phyloP scores from a whole-genome alignment of 495 filamentous ascomycete species.

The Aspergillus biplanus region DNA sequence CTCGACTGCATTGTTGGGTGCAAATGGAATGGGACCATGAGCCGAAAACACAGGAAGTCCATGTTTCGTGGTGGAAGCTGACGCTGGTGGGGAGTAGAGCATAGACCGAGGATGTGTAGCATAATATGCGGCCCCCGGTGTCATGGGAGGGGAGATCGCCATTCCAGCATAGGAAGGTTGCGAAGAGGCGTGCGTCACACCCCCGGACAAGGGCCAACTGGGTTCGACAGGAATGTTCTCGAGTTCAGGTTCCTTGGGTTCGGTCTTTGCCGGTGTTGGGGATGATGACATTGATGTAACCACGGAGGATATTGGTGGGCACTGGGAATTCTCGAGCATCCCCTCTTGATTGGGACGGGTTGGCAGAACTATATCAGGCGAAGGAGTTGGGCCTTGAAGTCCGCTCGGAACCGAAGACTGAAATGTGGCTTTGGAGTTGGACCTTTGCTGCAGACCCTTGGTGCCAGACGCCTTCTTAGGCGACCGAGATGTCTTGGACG shows the following conservation, averaged over 20 bases:
- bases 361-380: neutral
- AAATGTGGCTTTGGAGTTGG: neutral
- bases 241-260: neutral
- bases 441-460: neutral
- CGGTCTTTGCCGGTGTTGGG: conserved; percentile 5
- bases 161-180: conserved; percentile 13
- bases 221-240: neutral
- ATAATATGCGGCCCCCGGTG: conserved; percentile 23
- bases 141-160: conserved; percentile 30
- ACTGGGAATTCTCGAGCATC: neutral
- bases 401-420: conserved; percentile 1
- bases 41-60: conserved; percentile 57
- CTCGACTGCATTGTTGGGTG: conserved; percentile 17
- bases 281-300: conserved; percentile 8
- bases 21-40: conserved; percentile 55
- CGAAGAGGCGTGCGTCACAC: conserved; percentile 9
- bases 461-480: conserved; percentile 23
- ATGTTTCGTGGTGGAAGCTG: conserved; percentile 42
- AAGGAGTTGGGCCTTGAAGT: neutral
- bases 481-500: conserved; percentile 31
- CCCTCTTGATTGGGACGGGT: neutral
- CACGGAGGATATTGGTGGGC: neutral
- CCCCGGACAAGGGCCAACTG: conserved; percentile 3
- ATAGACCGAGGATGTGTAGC: conserved; percentile 21
- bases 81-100: conserved; percentile 35